These are phyloP conservation scores for Albatrellus ellisii DNA, from an alignment of 768 basidiomycete genomes.

Conservation along the genomic window DNA sequence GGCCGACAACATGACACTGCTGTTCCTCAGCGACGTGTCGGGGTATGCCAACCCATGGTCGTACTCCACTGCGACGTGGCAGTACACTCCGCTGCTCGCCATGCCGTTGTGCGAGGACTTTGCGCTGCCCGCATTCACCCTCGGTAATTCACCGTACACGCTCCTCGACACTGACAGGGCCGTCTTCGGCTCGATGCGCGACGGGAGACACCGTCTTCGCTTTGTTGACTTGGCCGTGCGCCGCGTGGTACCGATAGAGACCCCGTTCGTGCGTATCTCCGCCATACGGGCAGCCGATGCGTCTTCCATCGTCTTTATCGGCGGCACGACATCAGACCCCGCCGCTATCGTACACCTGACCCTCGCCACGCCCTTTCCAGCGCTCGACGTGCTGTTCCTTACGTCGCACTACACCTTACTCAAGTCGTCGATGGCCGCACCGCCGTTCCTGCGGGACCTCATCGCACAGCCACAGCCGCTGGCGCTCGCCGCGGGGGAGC, in stretches of 20 bases:
- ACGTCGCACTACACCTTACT: neutral
- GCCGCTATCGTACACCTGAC: conserved; percentile 1
- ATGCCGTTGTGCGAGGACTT: conserved; percentile 3
- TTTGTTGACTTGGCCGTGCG: neutral
- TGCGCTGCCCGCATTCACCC: neutral
- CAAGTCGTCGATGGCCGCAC: neutral
- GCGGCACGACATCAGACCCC: neutral
- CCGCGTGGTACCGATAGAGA: conserved; percentile 2
- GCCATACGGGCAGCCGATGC: neutral
- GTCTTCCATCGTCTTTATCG: neutral
- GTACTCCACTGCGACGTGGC: neutral
- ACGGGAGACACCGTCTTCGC: conserved; percentile 1
- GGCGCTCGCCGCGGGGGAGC: neutral
- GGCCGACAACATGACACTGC: conserved; percentile 1
- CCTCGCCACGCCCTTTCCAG: neutral
- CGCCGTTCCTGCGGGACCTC: conserved; percentile 3
- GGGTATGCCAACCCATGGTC: conserved; percentile 5
- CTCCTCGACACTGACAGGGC: neutral
- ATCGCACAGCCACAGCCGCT: conserved; percentile 5
- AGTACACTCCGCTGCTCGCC: neutral
- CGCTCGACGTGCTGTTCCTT: too few species aligned
- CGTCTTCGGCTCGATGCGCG: conserved; percentile 1
- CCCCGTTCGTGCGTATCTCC: neutral
- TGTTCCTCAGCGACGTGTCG: conserved; percentile 5
- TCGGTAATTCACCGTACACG: conserved; percentile 2